phyloP scores from a whole-genome alignment of 805 yeast genomes.

The Brettanomyces custersianus region DNA sequence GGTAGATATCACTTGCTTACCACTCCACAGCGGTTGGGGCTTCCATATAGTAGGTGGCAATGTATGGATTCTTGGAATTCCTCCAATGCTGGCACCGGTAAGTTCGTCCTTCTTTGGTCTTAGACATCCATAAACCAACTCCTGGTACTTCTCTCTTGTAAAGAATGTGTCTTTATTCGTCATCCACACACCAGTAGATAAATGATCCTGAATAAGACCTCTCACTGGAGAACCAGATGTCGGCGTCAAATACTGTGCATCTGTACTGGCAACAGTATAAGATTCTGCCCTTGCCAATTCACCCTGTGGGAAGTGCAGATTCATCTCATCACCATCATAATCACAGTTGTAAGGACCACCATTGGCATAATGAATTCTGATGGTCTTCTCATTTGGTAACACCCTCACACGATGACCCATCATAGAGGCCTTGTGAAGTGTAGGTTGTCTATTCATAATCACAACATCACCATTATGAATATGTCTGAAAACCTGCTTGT shows the following conservation, averaged over 20 bases:
- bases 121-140: slow-evolving; percentile 84
- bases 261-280: slow-evolving; percentile 88
- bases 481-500: slow-evolving; percentile 92
- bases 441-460: slow-evolving; percentile 98
- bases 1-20: slow-evolving; percentile 94
- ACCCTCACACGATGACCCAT: slow-evolving; percentile 99
- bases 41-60: slow-evolving; percentile 84
- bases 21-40: slow-evolving; percentile 94
- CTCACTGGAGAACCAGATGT: slow-evolving; percentile 97
- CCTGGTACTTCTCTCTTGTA: slow-evolving; percentile 87
- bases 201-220: slow-evolving; percentile 98
- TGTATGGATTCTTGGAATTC: slow-evolving; percentile 44
- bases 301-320: slow-evolving; percentile 98
- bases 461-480: slow-evolving; percentile 93
- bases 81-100: slow-evolving; percentile 10
- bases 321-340: slow-evolving; percentile 99
- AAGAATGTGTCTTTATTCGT: slow-evolving; percentile 89
- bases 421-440: slow-evolving; percentile 98
- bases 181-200: slow-evolving; percentile 98
- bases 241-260: slow-evolving; percentile 95
- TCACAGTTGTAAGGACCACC: slow-evolving; percentile 99
- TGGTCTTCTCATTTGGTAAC: slow-evolving; percentile 93
- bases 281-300: slow-evolving; percentile 98
- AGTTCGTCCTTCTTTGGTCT: slow-evolving; percentile 91
- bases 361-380: slow-evolving; percentile 95